Base-by-base conservation (phyloP, 169 alveolate species). In the Plasmodium falciparum region DNA sequence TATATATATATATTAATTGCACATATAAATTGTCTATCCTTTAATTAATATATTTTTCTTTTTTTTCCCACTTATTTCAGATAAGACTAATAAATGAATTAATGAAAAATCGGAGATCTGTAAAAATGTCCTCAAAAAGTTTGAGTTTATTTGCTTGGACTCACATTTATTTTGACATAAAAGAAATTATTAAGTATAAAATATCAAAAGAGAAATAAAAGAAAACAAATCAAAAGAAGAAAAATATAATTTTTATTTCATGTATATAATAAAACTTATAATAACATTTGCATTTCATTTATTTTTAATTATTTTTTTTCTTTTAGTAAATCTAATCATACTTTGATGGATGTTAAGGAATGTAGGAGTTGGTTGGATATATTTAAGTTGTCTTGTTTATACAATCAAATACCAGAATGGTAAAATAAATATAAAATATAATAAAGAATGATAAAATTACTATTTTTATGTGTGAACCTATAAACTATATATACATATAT, bases 141-240 rank as follows among this genome's bases (percentile, higher is more conserved):
- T 70, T 86, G 62, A 86, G 78, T 72, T 67, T 86, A 15, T 50
- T 86, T 72, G 92, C 92, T 17, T 86, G 92, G 92, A 11, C 92
- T 26, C 13, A 71, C 15, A 86, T 86, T 33, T 54, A 86, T 65
- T 70, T 86, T 86, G 88, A 86, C 26, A 20, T 86, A 71, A 86
- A 86, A 15, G 62, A 59, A 61, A 86, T 86, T 29, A 71, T 86
- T 45, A n/a, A 45, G 92, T 86, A 86, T 72, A 24, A 26, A 45
- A 12, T 56, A 61, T 20, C 12, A 49, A 50, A 72, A 72, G 15
- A 58, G 50, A 52, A 85, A 43, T 15, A 26, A 33, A 63, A 67
- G 33, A 67, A 78, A 29, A 26, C 12, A 26, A 56, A 11, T 29
- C 6, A 22, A 29, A 73, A 70, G 17, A 15, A 45, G 11, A 47